Percentiles rank a stretch among this genome's conserved stretches.
phyloP scores from a whole-genome alignment of 345 rosid genomes.

The Psidium guajava region DNA sequence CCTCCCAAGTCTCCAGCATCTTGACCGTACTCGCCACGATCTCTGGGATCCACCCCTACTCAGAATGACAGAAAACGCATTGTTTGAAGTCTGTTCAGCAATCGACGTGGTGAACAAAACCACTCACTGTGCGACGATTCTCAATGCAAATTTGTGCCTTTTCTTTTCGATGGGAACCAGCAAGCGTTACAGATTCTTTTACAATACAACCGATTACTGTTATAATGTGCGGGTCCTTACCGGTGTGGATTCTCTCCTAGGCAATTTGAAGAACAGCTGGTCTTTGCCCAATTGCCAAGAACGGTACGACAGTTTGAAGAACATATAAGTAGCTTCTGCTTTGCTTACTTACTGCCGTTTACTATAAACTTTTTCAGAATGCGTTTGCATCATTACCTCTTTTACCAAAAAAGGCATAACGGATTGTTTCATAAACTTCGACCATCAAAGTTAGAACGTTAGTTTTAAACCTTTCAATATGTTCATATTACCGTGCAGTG shows the following conservation, averaged over 20 bases:
- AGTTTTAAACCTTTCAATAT: not conserved
- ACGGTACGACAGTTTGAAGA: not conserved
- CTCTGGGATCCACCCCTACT: conserved; percentile 55
- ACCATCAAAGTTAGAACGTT: not conserved
- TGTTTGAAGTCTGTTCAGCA: not conserved
- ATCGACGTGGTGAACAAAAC: not conserved
- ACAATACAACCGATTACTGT: not conserved
- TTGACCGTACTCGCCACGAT: conserved; percentile 35
- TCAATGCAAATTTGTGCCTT: not conserved
- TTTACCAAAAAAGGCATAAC: not conserved
- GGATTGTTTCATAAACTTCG: not conserved
- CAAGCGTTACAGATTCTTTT: not conserved
- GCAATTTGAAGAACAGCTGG: not conserved
- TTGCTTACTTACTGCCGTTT: not conserved
- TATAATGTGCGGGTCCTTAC: not conserved
- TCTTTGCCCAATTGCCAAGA: not conserved
- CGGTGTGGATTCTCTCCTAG: not conserved
- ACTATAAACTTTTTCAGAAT: not conserved
- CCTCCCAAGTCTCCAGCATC: conserved; percentile 66
- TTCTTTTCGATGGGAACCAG: not conserved
- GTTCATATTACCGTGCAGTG: not conserved
- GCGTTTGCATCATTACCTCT: not conserved
- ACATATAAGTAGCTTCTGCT: not conserved
- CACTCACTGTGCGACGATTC: not conserved
- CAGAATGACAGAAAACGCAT: not conserved